Conservation (phyloP, 495 filamentous ascomycete genomes). For the Hypoxylon cercidicola region DNA sequence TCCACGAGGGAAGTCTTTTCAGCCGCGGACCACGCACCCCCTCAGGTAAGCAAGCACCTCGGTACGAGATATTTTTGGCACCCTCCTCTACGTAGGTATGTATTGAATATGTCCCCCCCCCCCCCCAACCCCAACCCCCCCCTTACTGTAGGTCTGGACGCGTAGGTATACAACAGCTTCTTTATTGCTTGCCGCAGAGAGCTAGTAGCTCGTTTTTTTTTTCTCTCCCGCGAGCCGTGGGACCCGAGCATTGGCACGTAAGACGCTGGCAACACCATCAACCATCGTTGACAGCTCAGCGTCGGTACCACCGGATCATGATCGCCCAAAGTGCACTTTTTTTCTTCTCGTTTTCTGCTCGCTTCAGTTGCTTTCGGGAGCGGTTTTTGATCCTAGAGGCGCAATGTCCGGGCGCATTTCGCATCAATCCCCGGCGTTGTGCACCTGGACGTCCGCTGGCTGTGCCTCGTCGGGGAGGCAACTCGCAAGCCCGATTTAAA, state of each 20-base stretch:
- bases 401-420: conserved; percentile 16
- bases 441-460: conserved; percentile 4
- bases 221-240: conserved; percentile 11
- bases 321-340: conserved; percentile 33
- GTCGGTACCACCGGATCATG: conserved; percentile 31
- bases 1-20: conserved; percentile 15
- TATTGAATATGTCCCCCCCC: no score
- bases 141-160: conserved; percentile 5
- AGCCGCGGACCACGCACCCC: conserved; percentile 26
- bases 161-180: conserved; percentile 10
- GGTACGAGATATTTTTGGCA: conserved; percentile 34
- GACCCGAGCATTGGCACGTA: conserved; percentile 27
- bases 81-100: conserved; percentile 3
- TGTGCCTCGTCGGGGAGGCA: conserved; percentile 15
- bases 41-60: conserved; percentile 5
- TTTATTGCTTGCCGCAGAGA: conserved; percentile 1
- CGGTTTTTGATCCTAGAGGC: not conserved
- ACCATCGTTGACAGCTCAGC: conserved; percentile 34
- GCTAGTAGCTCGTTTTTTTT: conserved; percentile 2
- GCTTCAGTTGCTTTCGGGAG: not conserved
- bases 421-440: conserved; percentile 22
- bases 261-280: conserved; percentile 7
- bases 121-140: no score
- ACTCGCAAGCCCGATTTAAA: conserved; percentile 11
- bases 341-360: not conserved